Evolutionary conservation across 371 early-diverging fungal genomes (phyloP).

Genomic region (Mortierella sp.): DNA sequence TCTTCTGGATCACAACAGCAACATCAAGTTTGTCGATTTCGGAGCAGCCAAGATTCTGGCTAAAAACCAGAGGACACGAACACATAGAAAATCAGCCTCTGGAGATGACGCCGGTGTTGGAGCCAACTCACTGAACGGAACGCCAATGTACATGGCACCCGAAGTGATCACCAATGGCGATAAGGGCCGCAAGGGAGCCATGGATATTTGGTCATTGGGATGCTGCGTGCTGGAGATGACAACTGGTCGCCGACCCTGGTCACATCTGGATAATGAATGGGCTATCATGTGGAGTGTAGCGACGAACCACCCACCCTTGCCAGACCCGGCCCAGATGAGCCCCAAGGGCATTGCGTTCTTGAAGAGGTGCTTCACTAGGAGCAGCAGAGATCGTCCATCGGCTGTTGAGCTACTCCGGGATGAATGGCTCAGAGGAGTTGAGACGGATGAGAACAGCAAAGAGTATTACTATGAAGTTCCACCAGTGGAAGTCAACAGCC

Average conservation of each 20-base stretch:
- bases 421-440: constrained; percentile 74
- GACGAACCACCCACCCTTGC: constrained; percentile 78
- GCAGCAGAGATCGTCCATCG: constrained; percentile 77
- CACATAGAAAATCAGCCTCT: constrained; percentile 67
- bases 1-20: constrained; percentile 80
- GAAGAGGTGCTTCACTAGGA: constrained; percentile 80
- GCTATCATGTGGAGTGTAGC: constrained; percentile 90
- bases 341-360: constrained; percentile 79
- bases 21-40: constrained; percentile 90
- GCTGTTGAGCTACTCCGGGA: constrained; percentile 81
- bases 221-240: constrained; percentile 96
- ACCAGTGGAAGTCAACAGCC: constrained; percentile 11
- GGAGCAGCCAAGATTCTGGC: constrained; percentile 90
- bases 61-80: constrained; percentile 76
- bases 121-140: constrained; percentile 85
- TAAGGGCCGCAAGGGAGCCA: constrained; percentile 78
- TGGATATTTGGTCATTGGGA: constrained; percentile 96
- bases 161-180: constrained; percentile 91
- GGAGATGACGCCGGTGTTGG: constrained; percentile 60
- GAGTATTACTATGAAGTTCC: constrained; percentile 18
- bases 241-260: constrained; percentile 93
- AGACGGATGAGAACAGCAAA: constrained; percentile 30
- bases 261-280: constrained; percentile 93
- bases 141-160: constrained; percentile 98
- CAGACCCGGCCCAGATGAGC: constrained; percentile 72